Conservation (phyloP, 441 rosid species). For the Codiaeum variegatum region DNA sequence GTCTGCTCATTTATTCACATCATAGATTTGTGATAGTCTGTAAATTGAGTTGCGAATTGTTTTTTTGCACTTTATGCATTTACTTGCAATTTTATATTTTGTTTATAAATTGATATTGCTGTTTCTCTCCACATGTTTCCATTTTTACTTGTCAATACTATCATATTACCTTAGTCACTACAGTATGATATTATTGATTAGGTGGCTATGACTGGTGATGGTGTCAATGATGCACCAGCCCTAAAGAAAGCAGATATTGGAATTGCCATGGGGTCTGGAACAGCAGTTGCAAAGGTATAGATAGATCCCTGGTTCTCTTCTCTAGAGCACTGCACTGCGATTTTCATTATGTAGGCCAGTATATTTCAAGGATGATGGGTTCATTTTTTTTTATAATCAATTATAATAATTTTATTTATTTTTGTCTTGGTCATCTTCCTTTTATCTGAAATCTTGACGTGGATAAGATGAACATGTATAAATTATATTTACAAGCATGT, state of each 20-base stretch:
- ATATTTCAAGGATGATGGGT: slow-evolving; percentile 7
- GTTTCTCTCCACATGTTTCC: background rate
- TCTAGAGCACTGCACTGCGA: background rate
- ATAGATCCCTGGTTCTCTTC: slow-evolving; percentile 17
- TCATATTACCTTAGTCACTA: background rate
- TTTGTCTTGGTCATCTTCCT: background rate
- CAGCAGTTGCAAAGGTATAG: slow-evolving; percentile 96
- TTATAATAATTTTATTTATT: background rate
- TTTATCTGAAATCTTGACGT: background rate
- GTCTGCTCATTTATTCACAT: background rate
- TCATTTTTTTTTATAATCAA: background rate
- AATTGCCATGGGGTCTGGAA: slow-evolving; percentile 99
- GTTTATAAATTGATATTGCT: background rate
- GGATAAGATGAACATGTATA: background rate
- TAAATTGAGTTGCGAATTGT: background rate
- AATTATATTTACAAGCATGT: background rate
- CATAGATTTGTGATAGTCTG: background rate
- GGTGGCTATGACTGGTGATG: slow-evolving; percentile 99
- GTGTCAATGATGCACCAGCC: slow-evolving; percentile 99
- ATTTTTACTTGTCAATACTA: background rate
- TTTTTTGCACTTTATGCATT: background rate
- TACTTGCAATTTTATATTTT: background rate
- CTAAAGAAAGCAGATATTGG: slow-evolving; percentile 97
- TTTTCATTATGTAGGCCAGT: background rate
- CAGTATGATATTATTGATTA: slow-evolving; percentile 26